phyloP scores from a whole-genome alignment of 176 grass and related monocot genomes.

The Triticum urartu region DNA sequence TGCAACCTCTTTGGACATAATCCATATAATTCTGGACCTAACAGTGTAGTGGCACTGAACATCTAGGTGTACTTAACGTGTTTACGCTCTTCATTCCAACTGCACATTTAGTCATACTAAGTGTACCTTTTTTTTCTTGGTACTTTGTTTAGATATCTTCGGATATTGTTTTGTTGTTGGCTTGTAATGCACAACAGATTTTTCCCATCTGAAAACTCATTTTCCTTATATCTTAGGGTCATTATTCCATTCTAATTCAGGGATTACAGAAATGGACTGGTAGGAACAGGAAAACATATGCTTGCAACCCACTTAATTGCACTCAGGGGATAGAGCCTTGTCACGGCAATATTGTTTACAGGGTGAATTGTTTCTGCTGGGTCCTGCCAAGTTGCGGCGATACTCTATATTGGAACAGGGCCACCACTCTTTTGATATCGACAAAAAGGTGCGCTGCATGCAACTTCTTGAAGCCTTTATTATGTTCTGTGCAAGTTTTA shows the following conservation, averaged over 20 bases:
- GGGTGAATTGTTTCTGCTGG: neutral
- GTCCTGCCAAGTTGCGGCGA: neutral
- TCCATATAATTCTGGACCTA: neutral
- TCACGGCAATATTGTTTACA: neutral
- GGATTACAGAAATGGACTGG: neutral
- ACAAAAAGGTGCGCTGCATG: neutral
- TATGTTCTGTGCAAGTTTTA: conserved; percentile 7
- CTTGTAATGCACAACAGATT: neutral
- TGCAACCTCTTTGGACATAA: neutral
- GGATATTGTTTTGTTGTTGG: neutral
- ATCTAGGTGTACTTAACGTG: neutral
- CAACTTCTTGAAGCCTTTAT: neutral
- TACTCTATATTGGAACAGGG: neutral
- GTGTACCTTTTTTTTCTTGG: neutral
- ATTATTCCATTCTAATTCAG: conserved; percentile 12
- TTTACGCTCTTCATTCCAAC: neutral
- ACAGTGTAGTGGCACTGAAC: neutral
- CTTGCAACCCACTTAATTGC: neutral
- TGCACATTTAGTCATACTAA: neutral
- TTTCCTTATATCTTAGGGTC: neutral
- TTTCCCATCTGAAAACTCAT: conserved; percentile 15
- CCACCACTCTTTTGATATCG: neutral
- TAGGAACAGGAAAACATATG: neutral
- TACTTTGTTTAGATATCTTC: conserved; percentile 1
- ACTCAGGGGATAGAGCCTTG: neutral